A percentile compares a stretch with the other conserved stretches of the same genome.
Conservation (phyloP, 306 rosid genomes). For the Malus domestica region ASM211411v1 NC_041790.1:16700501-16701000, state of each 20-base stretch:
- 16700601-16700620: background rate
- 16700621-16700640: too few relatives aligned
- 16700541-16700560: background rate
- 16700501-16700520: background rate
- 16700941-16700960: slow-evolving; percentile 3
- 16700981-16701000: background rate
- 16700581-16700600: background rate
- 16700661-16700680: too few relatives aligned
- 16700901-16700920: slow-evolving; percentile 24
- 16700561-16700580: background rate
- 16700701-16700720: background rate
- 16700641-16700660: background rate
- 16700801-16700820: background rate
- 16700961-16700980: background rate
- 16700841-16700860: background rate
- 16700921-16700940: slow-evolving; percentile 41
- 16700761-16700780: background rate
- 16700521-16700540: background rate
- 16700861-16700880: background rate
- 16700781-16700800: background rate
- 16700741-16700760: background rate
- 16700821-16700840: background rate
- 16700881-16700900: slow-evolving; percentile 8
- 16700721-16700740: background rate
- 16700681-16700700: background rate